Evolutionary conservation across 495 filamentous ascomycete species (phyloP), one percentile per base, ranked within the genome.

Genomic region (Hypomontagnella monticulosa): DNA sequence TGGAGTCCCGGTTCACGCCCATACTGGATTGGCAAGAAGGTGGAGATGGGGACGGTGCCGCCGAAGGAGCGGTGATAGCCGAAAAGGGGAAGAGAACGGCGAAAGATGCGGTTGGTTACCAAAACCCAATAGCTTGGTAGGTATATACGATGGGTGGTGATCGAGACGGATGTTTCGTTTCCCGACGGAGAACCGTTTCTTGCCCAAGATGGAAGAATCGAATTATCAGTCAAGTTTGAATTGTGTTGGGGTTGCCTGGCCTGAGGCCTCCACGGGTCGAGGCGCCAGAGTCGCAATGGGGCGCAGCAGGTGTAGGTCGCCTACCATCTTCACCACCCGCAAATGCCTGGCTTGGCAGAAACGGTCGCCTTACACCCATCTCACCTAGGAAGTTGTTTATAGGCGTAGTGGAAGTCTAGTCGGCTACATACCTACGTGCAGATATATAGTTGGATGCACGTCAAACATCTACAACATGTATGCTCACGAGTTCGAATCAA

Each of bases 271-370:
- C 63, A 8, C 14, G 23, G 30, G 30, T 50, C 30, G 16, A 66
- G 63, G 63, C 63, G 42, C 20, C 50, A 60, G 56, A 55, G 62
- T 60, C 15, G 42, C 11, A 66, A 14, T 27, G 50, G 40, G 63
- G 63, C 63, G 56, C 49, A 60, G 62, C 41, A 34, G 53, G 12
- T 16, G 55, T 51, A 55, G 62, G 59, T 38, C 62, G 62, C 62
- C 14, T 36, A 30, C 55, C 49, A 6, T 40, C 40, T 54, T 43
- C 40, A 57, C 20, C 19, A 52, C 16, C 40, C 12, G 30, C n/a
- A 2, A 41, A 40, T 33, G 18, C 54, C 14, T 16, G 57, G 38
- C 52, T 53, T 34, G 56, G 42, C 42, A 19, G 49, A 15, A 23
- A n/a, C 42, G 56, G 56, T 51, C 56, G 63, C 63, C 63, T 66